Percentiles rank a stretch among this genome's conserved stretches.
Evolutionary conservation across 2,329 filamentous ascomycete species (phyloP).

Genomic region (Colletotrichum euphorbiae): DNA sequence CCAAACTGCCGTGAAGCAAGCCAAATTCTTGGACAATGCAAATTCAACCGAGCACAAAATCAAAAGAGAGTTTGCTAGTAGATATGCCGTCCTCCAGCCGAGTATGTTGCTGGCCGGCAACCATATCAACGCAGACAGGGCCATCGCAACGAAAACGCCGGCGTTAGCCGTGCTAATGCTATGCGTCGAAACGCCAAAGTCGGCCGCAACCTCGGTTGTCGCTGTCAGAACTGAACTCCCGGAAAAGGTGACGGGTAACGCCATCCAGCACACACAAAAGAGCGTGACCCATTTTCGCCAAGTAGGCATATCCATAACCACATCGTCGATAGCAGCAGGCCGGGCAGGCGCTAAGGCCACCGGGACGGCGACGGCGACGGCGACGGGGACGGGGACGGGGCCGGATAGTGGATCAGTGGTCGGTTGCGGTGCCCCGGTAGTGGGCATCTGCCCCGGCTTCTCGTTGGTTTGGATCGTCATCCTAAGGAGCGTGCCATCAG

Average conservation of each 20-base stretch:
- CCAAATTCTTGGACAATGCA: conserved; percentile 77
- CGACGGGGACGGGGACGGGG: not conserved
- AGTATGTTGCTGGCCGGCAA: conserved; percentile 70
- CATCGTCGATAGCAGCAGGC: conserved; percentile 43
- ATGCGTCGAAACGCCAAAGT: conserved; percentile 72
- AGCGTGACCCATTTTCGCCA: conserved; percentile 42
- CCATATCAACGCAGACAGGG: conserved; percentile 75
- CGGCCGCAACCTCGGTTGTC: conserved; percentile 77
- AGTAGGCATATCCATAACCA: conserved; percentile 36
- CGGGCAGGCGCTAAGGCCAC: conserved; percentile 36
- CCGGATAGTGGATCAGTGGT: conserved; percentile 26
- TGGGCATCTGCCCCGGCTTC: not conserved
- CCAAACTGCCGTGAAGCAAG: conserved; percentile 60
- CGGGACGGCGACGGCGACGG: not conserved
- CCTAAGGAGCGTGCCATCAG: not conserved
- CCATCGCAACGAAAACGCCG: conserved; percentile 81
- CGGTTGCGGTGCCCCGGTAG: not conserved
- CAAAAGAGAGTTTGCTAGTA: conserved; percentile 72
- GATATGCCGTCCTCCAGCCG: conserved; percentile 39
- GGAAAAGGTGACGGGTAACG: conserved; percentile 76
- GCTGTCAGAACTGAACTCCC: conserved; percentile 80
- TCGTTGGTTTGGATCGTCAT: conserved; percentile 5
- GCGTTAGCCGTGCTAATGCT: conserved; percentile 82
- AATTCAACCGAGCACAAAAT: conserved; percentile 78
- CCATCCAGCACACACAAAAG: conserved; percentile 42